Percentiles rank a stretch among this genome's conserved stretches.
Evolutionary conservation across 495 filamentous ascomycete species (phyloP).

Genomic region (Trichocladium antarcticum): DNA sequence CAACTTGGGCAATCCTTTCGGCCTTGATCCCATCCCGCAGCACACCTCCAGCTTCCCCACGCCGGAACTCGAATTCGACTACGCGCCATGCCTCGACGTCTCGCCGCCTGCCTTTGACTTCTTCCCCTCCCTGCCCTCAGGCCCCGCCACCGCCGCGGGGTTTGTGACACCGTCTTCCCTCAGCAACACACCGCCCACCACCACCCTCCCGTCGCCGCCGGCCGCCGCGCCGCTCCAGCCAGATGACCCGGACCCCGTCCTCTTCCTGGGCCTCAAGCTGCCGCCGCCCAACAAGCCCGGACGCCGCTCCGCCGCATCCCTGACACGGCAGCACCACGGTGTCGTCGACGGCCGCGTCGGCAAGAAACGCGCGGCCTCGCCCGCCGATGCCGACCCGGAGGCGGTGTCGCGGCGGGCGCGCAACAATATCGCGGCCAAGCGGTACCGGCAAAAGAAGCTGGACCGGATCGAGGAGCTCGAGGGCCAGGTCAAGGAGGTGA

Average conservation of each 20-base stretch:
- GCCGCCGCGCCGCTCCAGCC: background rate
- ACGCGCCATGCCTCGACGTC: constrained; percentile 1
- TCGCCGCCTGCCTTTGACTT: background rate
- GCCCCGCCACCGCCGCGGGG: background rate
- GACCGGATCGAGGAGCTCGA: constrained; percentile 56
- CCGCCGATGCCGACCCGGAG: constrained; percentile 13
- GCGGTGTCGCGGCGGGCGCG: constrained; percentile 44
- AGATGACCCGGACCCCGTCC: background rate
- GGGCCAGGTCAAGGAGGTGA: constrained; percentile 46
- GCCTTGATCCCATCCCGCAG: background rate
- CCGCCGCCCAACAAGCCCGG: constrained; percentile 3
- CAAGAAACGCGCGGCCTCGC: background rate
- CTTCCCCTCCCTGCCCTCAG: background rate
- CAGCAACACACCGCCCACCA: background rate
- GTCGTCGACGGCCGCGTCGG: constrained; percentile 1
- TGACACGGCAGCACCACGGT: background rate
- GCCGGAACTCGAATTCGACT: background rate
- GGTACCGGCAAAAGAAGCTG: constrained; percentile 60
- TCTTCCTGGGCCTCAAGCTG: constrained; percentile 11
- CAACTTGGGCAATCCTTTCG: background rate
- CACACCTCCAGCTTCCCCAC: background rate
- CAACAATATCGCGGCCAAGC: constrained; percentile 59
- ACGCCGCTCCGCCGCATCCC: constrained; percentile 6
- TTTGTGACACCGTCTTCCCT: background rate
- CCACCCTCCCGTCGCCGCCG: background rate